Conservation (phyloP, 495 filamentous ascomycete species). For the Talaromyces stipitatus region DNA sequence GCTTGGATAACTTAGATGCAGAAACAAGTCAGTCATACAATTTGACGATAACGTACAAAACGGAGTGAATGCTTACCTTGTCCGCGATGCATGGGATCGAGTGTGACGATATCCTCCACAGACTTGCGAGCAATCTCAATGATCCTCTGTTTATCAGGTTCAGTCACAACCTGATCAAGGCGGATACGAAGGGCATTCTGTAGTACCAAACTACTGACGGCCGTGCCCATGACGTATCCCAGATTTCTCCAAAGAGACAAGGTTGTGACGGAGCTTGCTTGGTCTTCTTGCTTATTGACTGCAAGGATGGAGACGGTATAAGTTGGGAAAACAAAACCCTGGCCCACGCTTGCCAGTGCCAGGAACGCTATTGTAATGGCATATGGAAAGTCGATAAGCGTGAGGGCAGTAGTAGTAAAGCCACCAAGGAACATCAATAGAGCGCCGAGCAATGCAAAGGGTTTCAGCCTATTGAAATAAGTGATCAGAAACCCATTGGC, state of each 20-base stretch:
- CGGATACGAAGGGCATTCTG: conserved; percentile 61
- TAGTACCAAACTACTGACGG: conserved; percentile 62
- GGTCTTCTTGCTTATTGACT: conserved; percentile 57
- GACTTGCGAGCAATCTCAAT: conserved; percentile 48
- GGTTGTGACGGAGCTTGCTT: conserved; percentile 68
- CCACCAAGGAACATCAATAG: conserved; percentile 47
- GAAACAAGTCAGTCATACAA: neutral
- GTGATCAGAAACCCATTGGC: conserved; percentile 65
- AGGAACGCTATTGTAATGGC: conserved; percentile 56
- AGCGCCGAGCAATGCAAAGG: conserved; percentile 51
- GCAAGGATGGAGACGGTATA: conserved; percentile 63
- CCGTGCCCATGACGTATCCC: conserved; percentile 64
- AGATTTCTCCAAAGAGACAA: conserved; percentile 60
- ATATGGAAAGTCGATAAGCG: conserved; percentile 45
- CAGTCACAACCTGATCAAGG: conserved; percentile 49
- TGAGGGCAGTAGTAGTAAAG: conserved; percentile 40
- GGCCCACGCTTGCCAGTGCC: conserved; percentile 51
- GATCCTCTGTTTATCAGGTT: conserved; percentile 41
- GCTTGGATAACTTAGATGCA: conserved; percentile 42
- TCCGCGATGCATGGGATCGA: conserved; percentile 40
- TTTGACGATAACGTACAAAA: neutral
- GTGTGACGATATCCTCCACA: conserved; percentile 38
- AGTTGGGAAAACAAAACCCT: conserved; percentile 57
- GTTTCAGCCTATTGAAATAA: conserved; percentile 54
- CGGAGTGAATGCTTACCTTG: conserved; percentile 41